These are phyloP conservation scores for Prunus mongolica DNA, from an alignment of 306 rosid species.

Conservation along the genomic window DNA sequence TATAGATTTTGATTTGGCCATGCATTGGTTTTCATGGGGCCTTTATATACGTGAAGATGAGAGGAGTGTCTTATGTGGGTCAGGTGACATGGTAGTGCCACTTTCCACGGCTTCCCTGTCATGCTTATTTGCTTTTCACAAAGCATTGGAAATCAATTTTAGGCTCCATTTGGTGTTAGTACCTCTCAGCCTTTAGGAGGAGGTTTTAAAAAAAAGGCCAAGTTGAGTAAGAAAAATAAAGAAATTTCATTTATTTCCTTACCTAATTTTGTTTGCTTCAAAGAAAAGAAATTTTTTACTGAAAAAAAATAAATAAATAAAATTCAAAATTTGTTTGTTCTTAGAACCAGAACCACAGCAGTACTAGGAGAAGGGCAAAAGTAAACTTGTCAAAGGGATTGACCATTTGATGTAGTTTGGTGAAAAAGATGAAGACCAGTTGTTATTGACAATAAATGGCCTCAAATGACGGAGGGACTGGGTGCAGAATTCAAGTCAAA, in stretches of 20 bases:
- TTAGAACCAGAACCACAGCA: neutral
- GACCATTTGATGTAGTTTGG: conserved; percentile 16
- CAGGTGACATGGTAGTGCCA: conserved; percentile 37
- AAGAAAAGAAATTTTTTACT: neutral
- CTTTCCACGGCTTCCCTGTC: conserved; percentile 42
- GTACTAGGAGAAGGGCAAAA: too few relatives aligned
- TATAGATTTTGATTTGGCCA: conserved; percentile 57
- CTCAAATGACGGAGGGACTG: conserved; percentile 39
- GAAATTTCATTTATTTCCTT: neutral
- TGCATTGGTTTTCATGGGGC: conserved; percentile 66
- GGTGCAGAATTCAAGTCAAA: conserved; percentile 50
- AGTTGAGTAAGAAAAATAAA: neutral
- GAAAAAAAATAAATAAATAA: neutral
- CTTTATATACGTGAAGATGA: conserved; percentile 59
- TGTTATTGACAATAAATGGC: conserved; percentile 30
- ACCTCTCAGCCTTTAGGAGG: neutral
- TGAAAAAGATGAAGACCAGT: conserved; percentile 18
- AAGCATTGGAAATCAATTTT: conserved; percentile 19
- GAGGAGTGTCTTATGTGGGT: conserved; percentile 36
- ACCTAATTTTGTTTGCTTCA: conserved; percentile 13
- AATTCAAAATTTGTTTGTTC: neutral
- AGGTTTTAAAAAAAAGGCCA: neutral
- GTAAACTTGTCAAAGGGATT: conserved; percentile 15
- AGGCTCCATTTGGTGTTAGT: conserved; percentile 15
- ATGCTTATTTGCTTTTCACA: conserved; percentile 43